Conservation (phyloP, 805 yeast species). For the Saturnispora serradocipensis region DNA sequence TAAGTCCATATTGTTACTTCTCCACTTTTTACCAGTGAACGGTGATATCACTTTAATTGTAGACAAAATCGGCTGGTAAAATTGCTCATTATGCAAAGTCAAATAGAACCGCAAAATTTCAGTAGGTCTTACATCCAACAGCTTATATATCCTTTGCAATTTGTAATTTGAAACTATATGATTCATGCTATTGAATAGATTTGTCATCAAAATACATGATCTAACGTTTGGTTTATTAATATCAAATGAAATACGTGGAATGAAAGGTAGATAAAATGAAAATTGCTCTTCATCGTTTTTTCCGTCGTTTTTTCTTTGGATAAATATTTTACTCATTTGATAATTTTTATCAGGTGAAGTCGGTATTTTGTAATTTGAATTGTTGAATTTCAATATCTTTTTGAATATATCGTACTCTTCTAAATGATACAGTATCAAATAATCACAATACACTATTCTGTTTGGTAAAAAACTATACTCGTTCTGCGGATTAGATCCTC, state of each 20-base stretch:
- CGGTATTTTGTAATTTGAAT: background rate
- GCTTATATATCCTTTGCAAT: constrained; percentile 61
- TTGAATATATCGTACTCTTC: constrained; percentile 23
- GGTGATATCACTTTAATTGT: constrained; percentile 76
- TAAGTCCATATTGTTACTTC: constrained; percentile 84
- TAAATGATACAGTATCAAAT: constrained; percentile 20
- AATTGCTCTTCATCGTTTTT: constrained; percentile 11
- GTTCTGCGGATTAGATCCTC: constrained; percentile 22
- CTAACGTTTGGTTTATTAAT: constrained; percentile 25
- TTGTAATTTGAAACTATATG: constrained; percentile 50
- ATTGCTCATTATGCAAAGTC: constrained; percentile 48
- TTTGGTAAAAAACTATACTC: constrained; percentile 21
- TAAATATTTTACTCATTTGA: constrained; percentile 14
- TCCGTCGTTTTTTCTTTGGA: constrained; percentile 2
- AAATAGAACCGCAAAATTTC: constrained; percentile 50
- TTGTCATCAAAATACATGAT: constrained; percentile 40
- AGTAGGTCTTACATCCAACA: constrained; percentile 56
- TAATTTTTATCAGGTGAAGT: constrained; percentile 8
- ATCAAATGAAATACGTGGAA: constrained; percentile 18
- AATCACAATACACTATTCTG: constrained; percentile 26
- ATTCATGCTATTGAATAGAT: constrained; percentile 47
- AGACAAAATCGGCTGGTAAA: constrained; percentile 64
- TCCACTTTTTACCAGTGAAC: constrained; percentile 91
- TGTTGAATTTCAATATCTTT: constrained; percentile 15
- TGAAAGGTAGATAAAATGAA: constrained; percentile 23